phyloP scores from a whole-genome alignment of 2,329 filamentous ascomycete genomes.

The Knufia petricola region DNA sequence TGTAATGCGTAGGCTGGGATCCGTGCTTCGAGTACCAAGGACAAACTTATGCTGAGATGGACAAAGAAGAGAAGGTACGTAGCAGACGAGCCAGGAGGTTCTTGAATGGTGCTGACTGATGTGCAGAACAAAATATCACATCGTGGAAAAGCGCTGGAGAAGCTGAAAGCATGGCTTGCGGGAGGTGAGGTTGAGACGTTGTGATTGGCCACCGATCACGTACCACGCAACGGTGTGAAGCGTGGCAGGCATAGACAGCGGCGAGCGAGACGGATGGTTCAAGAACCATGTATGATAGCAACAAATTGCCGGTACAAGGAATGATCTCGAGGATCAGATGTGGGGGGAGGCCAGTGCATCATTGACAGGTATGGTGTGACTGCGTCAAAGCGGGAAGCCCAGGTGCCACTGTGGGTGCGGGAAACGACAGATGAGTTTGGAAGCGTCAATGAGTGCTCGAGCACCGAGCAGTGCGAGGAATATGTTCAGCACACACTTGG shows the following conservation, averaged over 20 bases:
- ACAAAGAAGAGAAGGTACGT: slow-evolving; percentile 73
- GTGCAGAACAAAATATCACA: slow-evolving; percentile 77
- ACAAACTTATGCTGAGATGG: slow-evolving; percentile 93
- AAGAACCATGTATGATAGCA: neutral
- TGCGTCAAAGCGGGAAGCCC: no score
- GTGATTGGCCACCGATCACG: no score
- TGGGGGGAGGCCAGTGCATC: no score
- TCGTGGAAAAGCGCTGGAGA: slow-evolving; percentile 73
- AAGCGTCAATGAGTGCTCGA: neutral
- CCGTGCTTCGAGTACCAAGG: slow-evolving; percentile 90
- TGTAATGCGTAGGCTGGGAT: slow-evolving; percentile 65
- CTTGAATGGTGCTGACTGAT: neutral
- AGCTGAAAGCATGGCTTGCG: slow-evolving; percentile 73
- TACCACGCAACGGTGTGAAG: no score
- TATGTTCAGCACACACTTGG: no score
- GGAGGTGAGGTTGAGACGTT: slow-evolving; percentile 27
- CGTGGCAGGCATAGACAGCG: neutral
- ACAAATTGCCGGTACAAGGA: no score
- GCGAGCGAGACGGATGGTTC: neutral
- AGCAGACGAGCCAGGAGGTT: slow-evolving; percentile 1
- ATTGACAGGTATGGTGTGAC: no score
- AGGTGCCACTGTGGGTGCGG: no score
- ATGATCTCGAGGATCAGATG: no score
- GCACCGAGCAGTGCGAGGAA: no score
- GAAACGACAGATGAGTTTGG: neutral